Evolutionary conservation across 345 rosid genomes (phyloP), one percentile per base, ranked within the genome.

Genomic region (Arabidopsis suecica): DNA sequence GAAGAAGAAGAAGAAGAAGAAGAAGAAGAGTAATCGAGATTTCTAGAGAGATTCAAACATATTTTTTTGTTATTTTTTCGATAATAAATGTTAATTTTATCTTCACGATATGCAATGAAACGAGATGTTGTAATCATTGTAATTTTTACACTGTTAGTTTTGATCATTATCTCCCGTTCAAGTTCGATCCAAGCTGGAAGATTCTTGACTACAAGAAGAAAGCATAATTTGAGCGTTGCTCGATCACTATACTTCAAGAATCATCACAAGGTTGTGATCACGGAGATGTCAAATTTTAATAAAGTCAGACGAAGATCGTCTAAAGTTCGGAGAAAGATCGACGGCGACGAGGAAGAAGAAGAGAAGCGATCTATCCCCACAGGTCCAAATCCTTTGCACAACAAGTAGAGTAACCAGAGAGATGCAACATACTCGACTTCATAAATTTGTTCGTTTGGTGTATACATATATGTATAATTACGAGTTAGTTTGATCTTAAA

Each of bases 341-440:
- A 76, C 6, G 61, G 37, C 20, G 7, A 71, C 12, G 38, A 20
- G 6, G 56, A 50, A 28, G 71, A 51, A 22, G 75, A 44, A 61
- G 80, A 77, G 77, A 77, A 77, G 30, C 72, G 80, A 71, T 7
- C 32, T 6, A 70, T 77, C 5, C 80, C 80, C 30, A 10, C 72
- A 14, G 76, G 80, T 71, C 77, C 77, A 56, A 77, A 77, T 65
- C 77, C 80, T 36, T 64, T 77, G 72, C 80, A 77, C 47, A 71
- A 77, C 67, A 54, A 47, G 70, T 76, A 76, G 70, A 16, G 10
- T 37, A 23, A 5, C 5, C 0, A 75, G 68, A 74, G 41, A 34
- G 30, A 28, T 28, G 41, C 49, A 45, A 72, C 64, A 55, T 54
- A 56, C 16, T 63, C 14, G 9, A 18, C 14, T 44, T 65, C 20